Conservation (phyloP, 1,139 yeast genomes). For the Protomyces lactucae-debilis region DNA sequence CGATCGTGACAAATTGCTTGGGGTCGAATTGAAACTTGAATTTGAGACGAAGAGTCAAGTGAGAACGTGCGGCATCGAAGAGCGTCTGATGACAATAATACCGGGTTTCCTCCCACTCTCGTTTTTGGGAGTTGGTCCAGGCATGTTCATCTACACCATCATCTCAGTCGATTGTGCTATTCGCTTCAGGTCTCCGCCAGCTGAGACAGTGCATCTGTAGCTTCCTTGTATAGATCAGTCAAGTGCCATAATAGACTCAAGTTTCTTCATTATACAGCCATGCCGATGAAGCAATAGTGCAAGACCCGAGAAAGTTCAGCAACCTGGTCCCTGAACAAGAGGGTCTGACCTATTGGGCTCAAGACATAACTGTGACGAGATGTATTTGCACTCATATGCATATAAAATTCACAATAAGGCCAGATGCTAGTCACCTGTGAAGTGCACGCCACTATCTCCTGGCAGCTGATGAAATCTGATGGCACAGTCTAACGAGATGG, state of each 20-base stretch:
- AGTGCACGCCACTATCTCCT: not conserved
- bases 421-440: not conserved
- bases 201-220: no score
- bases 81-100: not conserved
- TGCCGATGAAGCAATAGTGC: no score
- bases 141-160: not conserved
- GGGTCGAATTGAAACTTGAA: not conserved
- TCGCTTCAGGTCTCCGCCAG: not conserved
- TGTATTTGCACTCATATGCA: no score
- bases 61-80: not conserved
- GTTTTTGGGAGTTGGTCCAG: not conserved
- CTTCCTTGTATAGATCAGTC: no score
- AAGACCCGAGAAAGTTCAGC: no score
- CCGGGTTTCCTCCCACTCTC: not conserved
- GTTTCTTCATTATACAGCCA: no score
- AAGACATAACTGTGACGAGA: no score
- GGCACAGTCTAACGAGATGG: not conserved
- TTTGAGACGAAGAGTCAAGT: not conserved
- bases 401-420: no score
- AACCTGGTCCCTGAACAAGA: no score
- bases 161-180: not conserved
- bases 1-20: not conserved
- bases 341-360: no score
- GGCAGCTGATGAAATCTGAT: not conserved
- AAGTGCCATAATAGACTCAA: no score